A percentile compares a stretch with the other conserved stretches of the same genome.
These are phyloP conservation scores for Oenanthe sinensis DNA, from an alignment of 129 eudicot genomes.

Conservation along the genomic window DNA sequence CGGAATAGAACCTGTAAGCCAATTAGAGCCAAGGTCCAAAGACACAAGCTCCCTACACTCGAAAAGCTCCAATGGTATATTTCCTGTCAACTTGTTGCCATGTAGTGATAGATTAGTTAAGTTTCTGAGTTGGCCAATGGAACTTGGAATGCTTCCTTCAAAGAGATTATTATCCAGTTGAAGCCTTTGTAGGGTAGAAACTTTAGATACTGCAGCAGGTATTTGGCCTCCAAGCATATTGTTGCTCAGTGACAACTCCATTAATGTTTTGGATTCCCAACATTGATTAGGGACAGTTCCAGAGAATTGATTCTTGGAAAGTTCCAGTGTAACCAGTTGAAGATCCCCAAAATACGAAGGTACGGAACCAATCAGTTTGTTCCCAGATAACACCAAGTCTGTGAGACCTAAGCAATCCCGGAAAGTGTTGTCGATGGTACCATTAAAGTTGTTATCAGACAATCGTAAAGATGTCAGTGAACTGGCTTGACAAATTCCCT, in stretches of 20 bases:
- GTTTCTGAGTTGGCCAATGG: conserved; percentile 60
- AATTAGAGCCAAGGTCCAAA: conserved; percentile 66
- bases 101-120: conserved; percentile 74
- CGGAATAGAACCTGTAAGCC: conserved; percentile 56
- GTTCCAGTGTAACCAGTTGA: conserved; percentile 52
- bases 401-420: conserved; percentile 43
- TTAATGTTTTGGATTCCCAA: conserved; percentile 73
- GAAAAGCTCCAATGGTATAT: conserved; percentile 66
- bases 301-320: conserved; percentile 54
- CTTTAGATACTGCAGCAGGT: conserved; percentile 33
- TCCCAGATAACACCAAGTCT: conserved; percentile 66
- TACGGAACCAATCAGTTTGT: conserved; percentile 54
- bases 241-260: conserved; percentile 60
- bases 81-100: conserved; percentile 65
- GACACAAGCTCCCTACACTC: conserved; percentile 63
- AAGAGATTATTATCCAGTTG: conserved; percentile 74
- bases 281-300: conserved; percentile 57
- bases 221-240: conserved; percentile 63
- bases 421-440: conserved; percentile 51
- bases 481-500: conserved; percentile 41
- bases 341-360: conserved; percentile 74
- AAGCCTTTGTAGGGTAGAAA: conserved; percentile 52
- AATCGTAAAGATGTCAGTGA: conserved; percentile 27
- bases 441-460: conserved; percentile 61
- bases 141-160: conserved; percentile 59